Evolutionary conservation across 2,329 filamentous ascomycete species (phyloP).

Genomic region (Xylaria multiplex): DNA sequence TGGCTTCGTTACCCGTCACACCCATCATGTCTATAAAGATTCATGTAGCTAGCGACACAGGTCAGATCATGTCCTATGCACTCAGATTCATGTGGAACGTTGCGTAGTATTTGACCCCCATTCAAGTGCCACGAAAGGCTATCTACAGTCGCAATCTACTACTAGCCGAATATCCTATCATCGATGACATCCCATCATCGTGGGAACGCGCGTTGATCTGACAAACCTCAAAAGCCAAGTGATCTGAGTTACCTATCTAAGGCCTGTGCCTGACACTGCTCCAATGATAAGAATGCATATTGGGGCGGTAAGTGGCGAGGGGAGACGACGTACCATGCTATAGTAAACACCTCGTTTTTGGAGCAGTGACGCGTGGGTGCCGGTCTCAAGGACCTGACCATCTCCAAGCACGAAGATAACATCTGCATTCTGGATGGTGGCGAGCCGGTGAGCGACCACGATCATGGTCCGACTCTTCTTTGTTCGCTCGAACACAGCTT

Average conservation of each 20-base stretch:
- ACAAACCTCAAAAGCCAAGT: neutral
- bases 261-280: constrained; percentile 48
- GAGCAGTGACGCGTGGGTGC: constrained; percentile 61
- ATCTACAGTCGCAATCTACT: constrained; percentile 16
- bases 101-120: constrained; percentile 1
- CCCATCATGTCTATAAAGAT: neutral
- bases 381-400: constrained; percentile 65
- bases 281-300: constrained; percentile 33
- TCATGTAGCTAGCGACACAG: neutral
- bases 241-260: constrained; percentile 41
- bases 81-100: constrained; percentile 7
- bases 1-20: constrained; percentile 12
- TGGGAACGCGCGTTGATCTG: neutral
- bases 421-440: constrained; percentile 81
- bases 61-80: neutral
- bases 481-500: constrained; percentile 73
- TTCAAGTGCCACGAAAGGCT: constrained; percentile 2
- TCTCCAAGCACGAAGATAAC: constrained; percentile 80
- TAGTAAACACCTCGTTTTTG: constrained; percentile 64
- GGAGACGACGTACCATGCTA: constrained; percentile 61
- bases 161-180: neutral
- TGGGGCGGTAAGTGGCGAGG: neutral
- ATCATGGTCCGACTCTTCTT: constrained; percentile 72
- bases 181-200: neutral
- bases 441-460: constrained; percentile 79